phyloP scores from a whole-genome alignment of 768 basidiomycete genomes.

The Pleurotus tuber-regium region DNA sequence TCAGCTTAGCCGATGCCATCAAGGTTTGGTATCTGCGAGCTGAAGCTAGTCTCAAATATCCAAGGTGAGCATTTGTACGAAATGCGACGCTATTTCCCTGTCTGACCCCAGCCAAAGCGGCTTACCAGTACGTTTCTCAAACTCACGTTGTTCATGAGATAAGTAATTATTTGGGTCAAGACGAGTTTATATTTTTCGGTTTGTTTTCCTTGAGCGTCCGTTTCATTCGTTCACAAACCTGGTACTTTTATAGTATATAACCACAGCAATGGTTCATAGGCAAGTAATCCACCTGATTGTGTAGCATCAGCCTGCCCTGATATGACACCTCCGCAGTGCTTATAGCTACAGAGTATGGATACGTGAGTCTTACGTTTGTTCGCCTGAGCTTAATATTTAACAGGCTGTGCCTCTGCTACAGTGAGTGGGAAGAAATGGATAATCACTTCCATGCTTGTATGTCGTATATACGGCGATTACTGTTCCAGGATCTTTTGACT shows the following conservation, averaged over 20 bases:
- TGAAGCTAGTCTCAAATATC: neutral
- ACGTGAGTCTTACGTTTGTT: neutral
- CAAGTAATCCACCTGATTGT: neutral
- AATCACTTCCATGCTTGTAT: neutral
- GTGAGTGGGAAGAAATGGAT: conserved; percentile 3
- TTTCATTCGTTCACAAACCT: no score
- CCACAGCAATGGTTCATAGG: neutral
- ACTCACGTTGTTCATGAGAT: no score
- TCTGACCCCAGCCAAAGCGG: neutral
- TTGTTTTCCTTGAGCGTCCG: no score
- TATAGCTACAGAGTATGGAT: neutral
- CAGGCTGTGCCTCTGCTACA: neutral
- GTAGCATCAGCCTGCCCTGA: neutral
- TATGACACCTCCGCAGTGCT: neutral
- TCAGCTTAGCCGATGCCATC: conserved; percentile 1
- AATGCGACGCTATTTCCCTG: no score
- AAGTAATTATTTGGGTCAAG: neutral
- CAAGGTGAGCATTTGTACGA: neutral
- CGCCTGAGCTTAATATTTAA: neutral
- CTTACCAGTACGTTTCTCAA: neutral
- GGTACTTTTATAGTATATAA: conserved; percentile 5
- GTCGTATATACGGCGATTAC: neutral
- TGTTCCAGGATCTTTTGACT: neutral
- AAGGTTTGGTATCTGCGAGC: neutral
- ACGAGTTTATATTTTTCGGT: neutral